These are phyloP conservation scores for Colletotrichum cordylinicola DNA, from an alignment of 2,329 filamentous ascomycete genomes.

Conservation along the genomic window DNA sequence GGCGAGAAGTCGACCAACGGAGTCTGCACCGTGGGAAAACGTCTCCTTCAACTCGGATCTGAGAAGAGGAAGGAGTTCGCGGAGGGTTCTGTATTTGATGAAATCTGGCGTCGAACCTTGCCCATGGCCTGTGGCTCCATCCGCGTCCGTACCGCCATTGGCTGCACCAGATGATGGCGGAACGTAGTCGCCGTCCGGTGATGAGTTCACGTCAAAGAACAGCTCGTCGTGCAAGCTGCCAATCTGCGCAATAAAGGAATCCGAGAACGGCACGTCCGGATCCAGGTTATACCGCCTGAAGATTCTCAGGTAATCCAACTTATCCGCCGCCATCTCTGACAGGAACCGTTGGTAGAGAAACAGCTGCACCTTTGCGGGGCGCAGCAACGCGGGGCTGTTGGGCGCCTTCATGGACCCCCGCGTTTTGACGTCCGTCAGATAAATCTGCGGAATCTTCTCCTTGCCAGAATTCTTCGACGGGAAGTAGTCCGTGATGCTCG, in stretches of 20 bases:
- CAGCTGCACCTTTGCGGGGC: conserved; percentile 84
- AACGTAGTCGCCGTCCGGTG: neutral
- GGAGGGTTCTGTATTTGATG: conserved; percentile 53
- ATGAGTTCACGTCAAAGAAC: conserved; percentile 55
- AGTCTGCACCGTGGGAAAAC: conserved; percentile 54
- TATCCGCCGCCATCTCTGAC: conserved; percentile 74
- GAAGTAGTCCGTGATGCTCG: conserved; percentile 48
- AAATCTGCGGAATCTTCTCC: conserved; percentile 50
- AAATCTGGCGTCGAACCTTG: conserved; percentile 33
- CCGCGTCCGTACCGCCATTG: conserved; percentile 24
- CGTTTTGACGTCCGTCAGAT: conserved; percentile 90
- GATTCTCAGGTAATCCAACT: conserved; percentile 72
- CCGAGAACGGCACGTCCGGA: conserved; percentile 71
- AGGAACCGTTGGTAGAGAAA: conserved; percentile 90
- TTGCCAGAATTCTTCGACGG: conserved; percentile 24
- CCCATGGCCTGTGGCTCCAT: neutral
- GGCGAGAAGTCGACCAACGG: conserved; percentile 55
- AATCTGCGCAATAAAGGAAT: conserved; percentile 79
- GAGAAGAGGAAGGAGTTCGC: conserved; percentile 52
- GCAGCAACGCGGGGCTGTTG: conserved; percentile 68
- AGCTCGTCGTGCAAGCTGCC: conserved; percentile 70
- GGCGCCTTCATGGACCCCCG: conserved; percentile 70
- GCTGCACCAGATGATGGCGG: conserved; percentile 29
- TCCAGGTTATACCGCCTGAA: conserved; percentile 76
- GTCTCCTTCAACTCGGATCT: conserved; percentile 54